Base-by-base conservation (phyloP, 495 filamentous ascomycete species). In the Aspergillus campestris region DNA sequence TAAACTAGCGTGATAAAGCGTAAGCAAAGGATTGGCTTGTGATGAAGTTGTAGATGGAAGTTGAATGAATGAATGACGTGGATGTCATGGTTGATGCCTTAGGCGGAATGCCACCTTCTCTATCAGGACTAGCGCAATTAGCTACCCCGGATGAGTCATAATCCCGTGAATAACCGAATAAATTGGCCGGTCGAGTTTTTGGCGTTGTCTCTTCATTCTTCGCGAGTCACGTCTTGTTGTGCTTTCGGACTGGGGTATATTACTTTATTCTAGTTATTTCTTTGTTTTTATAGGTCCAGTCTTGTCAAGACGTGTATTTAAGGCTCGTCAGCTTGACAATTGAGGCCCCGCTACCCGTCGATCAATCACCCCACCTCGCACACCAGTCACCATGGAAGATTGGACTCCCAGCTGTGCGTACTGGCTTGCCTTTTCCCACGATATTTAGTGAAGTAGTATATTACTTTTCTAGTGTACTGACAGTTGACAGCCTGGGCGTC, bases 401-500 rank as follows among this genome's bases (percentile, higher is more conserved):
- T 67, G 65, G 65, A 65, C 38, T 39, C 63, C 65, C 29, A 56
- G 36, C 36, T 68, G 65, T 68, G 54, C 31, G 62, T 48, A n/a
- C n/a, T n/a, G n/a, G 29, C 13, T 40, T 12, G 33, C 18, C 32
- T 18, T 29, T 43, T 35, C n/a, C 38, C 34, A 34, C 15, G 33
- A 10, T 27, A 13, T n/a, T 11, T 11, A 34, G 5, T 4, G 15
- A 38, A 42, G 27, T 7, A 18, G 12, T 32, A 4, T 11, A 37
- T 29, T 31, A 14, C 40, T 42, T 35, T 34, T 36, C 11, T n/a
- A 7, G 13, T 27, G 8, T 5, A 38, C 42, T 42, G 11, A n/a
- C 36, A 3, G 31, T 11, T 49, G 5, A 4, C 29, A 70, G 89
- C 92, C 30, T 98, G 92, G 92, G 78, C 79, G 35, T 75, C 80